Conservation (phyloP, 352 stramenopile genomes). For the Pythium monospermum region DNA sequence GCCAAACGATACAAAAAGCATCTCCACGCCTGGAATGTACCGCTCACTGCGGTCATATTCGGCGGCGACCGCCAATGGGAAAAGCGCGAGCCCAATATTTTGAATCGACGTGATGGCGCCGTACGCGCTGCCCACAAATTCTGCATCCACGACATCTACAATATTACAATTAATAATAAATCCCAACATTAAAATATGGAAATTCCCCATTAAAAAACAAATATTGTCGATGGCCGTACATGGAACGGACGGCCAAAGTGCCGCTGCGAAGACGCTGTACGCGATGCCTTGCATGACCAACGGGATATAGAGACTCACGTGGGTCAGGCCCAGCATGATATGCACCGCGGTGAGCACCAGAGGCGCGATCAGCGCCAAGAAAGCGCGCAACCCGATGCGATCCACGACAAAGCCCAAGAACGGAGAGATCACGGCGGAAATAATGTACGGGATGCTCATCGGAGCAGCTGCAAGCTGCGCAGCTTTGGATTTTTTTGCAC, state of each 20-base stretch:
- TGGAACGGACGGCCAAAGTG: conserved; percentile 90
- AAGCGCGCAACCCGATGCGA: conserved; percentile 74
- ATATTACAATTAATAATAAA: too few species aligned
- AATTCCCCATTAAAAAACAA: too few species aligned
- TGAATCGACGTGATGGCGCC: conserved; percentile 92
- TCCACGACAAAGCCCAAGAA: conserved; percentile 91
- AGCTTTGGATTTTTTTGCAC: conserved; percentile 52
- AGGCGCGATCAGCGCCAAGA: conserved; percentile 76
- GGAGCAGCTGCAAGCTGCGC: conserved; percentile 67
- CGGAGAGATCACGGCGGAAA: conserved; percentile 85
- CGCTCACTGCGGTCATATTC: conserved; percentile 64
- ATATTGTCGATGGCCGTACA: conserved; percentile 31
- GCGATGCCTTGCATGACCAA: conserved; percentile 89
- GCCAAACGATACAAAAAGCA: conserved; percentile 77
- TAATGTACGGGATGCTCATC: conserved; percentile 93
- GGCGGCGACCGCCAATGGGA: conserved; percentile 67
- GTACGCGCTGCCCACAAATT: conserved; percentile 89
- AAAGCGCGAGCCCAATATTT: conserved; percentile 80
- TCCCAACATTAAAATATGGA: too few species aligned
- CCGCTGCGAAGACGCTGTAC: conserved; percentile 91
- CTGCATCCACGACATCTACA: conserved; percentile 80
- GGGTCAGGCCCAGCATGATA: conserved; percentile 71
- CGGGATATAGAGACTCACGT: conserved; percentile 73
- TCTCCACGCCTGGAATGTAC: conserved; percentile 79
- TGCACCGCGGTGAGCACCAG: conserved; percentile 82